A percentile compares a stretch with the other conserved stretches of the same genome.
phyloP scores from a whole-genome alignment of 148 eudicot species.

The Chenopodium formosanum region DNA sequence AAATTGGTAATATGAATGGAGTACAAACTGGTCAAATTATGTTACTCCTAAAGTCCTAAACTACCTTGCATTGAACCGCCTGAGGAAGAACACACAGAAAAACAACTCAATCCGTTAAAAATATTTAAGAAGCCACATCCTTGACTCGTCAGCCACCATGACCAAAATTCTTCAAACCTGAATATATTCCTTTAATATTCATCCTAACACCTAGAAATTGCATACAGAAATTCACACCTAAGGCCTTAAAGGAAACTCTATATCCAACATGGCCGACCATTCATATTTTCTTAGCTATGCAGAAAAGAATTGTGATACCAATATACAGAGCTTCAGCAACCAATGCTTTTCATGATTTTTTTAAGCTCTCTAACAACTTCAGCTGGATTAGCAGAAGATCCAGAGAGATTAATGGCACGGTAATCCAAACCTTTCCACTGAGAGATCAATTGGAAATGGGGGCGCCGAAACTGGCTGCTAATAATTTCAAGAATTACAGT shows the following conservation, averaged over 20 bases:
- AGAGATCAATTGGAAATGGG: conserved; percentile 80
- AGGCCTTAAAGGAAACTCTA: neutral
- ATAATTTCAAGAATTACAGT: conserved; percentile 81
- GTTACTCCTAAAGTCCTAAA: neutral
- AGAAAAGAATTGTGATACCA: neutral
- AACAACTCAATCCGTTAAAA: neutral
- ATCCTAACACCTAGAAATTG: neutral
- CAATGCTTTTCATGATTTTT: conserved; percentile 55
- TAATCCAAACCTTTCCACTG: conserved; percentile 90
- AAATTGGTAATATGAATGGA: neutral
- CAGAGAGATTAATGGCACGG: conserved; percentile 63
- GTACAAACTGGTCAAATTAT: neutral
- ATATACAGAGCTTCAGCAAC: conserved; percentile 44
- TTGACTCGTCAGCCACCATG: neutral
- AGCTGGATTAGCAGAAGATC: conserved; percentile 61
- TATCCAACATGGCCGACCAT: neutral
- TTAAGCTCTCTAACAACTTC: conserved; percentile 55
- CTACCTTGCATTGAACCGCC: neutral
- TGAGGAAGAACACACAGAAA: neutral
- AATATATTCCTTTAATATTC: neutral
- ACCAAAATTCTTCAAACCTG: conserved; percentile 3
- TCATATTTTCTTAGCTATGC: conserved; percentile 3
- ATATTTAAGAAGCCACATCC: neutral
- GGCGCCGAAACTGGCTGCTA: conserved; percentile 69
- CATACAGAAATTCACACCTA: neutral